Conservation (phyloP, 2,329 filamentous ascomycete genomes). For the Alternaria incomplexa region DNA sequence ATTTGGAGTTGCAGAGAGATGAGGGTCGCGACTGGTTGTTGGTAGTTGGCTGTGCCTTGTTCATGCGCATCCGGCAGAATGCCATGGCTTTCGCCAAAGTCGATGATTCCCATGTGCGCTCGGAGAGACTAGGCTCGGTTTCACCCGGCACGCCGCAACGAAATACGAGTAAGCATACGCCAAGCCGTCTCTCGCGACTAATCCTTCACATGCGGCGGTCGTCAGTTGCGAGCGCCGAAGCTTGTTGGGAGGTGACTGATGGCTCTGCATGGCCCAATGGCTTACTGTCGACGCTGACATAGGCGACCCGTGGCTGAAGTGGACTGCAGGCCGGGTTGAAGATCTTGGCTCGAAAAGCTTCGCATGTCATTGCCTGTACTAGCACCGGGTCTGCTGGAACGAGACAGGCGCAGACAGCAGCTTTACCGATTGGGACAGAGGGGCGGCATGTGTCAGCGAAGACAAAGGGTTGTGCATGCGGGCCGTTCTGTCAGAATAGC, state of each 20-base stretch:
- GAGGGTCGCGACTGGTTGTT: background rate
- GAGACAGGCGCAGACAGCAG: background rate
- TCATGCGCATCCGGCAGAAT: constrained; percentile 10
- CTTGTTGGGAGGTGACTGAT: constrained; percentile 1
- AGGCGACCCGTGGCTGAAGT: background rate
- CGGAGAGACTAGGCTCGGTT: constrained; percentile 5
- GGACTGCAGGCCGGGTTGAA: constrained; percentile 2
- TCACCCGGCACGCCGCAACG: background rate
- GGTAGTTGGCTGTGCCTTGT: background rate
- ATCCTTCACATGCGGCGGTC: background rate
- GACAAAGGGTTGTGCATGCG: constrained; percentile 1
- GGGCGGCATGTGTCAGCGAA: constrained; percentile 9
- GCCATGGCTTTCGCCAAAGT: constrained; percentile 6
- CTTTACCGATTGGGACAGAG: constrained; percentile 4
- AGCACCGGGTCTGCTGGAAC: background rate
- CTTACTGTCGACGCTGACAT: background rate
- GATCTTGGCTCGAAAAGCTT: constrained; percentile 1
- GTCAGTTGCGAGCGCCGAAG: background rate
- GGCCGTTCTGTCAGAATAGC: background rate
- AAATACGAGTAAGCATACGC: background rate
- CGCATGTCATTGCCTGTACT: background rate
- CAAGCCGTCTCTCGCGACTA: background rate
- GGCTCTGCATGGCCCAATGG: background rate
- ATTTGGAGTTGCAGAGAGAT: background rate
- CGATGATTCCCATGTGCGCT: constrained; percentile 1